Evolutionary conservation across 345 rosid species (phyloP).

Genomic region (Pelargonium nanum): DNA sequence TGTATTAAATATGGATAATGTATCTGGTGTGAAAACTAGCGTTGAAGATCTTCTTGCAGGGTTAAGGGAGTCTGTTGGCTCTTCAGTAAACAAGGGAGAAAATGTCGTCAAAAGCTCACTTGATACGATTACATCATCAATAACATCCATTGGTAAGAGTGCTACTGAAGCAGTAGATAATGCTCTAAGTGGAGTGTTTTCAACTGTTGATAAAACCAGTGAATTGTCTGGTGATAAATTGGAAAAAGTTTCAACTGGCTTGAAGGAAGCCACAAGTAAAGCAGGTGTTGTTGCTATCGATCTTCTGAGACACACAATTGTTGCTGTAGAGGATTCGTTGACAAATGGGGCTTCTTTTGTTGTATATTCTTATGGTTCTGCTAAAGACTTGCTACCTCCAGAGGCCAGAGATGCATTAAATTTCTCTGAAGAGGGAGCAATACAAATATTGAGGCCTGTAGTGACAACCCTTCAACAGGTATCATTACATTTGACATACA

Average conservation of each 20-base stretch:
- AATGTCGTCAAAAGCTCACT: slow-evolving; percentile 41
- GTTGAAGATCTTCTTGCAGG: slow-evolving; percentile 42
- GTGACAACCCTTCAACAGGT: slow-evolving; percentile 69
- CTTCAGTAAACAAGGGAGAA: slow-evolving; percentile 50
- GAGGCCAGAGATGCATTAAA: slow-evolving; percentile 44
- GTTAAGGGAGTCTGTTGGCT: slow-evolving; percentile 31
- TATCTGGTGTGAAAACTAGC: slow-evolving; percentile 31
- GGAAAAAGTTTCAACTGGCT: slow-evolving; percentile 35
- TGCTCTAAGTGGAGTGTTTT: slow-evolving; percentile 32
- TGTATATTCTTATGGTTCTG: slow-evolving; percentile 56
- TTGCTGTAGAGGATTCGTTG: slow-evolving; percentile 52
- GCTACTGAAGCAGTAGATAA: slow-evolving; percentile 53
- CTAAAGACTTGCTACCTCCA: slow-evolving; percentile 67
- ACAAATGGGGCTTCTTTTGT: slow-evolving; percentile 53
- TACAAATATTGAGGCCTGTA: slow-evolving; percentile 40
- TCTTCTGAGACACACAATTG: slow-evolving; percentile 50
- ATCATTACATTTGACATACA: slow-evolving; percentile 13
- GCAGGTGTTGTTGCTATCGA: slow-evolving; percentile 45
- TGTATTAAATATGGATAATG: slow-evolving; percentile 23
- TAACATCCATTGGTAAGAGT: slow-evolving; percentile 42
- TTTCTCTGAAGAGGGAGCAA: slow-evolving; percentile 59
- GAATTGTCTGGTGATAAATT: slow-evolving; percentile 38
- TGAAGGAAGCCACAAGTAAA: slow-evolving; percentile 48
- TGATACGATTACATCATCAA: slow-evolving; percentile 42
- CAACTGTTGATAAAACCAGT: slow-evolving; percentile 48